Evolutionary conservation across 164 flowering plant species (phyloP).

Genomic region (Magnolia changhungtana): DNA sequence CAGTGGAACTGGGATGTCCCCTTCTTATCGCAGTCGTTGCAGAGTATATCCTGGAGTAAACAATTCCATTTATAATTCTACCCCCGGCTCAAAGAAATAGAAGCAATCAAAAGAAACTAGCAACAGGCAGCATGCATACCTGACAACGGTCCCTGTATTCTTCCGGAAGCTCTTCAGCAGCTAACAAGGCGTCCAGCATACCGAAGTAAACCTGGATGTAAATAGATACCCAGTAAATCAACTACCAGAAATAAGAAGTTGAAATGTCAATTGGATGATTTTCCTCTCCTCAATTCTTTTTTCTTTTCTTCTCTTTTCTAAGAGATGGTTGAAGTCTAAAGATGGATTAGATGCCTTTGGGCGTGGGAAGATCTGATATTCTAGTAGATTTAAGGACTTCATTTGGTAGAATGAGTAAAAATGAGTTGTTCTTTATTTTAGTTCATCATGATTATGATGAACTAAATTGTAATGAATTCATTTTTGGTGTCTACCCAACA

Average conservation of each 20-base stretch:
- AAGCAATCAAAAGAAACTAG: background rate
- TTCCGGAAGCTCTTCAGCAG: conserved; percentile 86
- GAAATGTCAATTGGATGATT: background rate
- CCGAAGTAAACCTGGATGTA: conserved; percentile 74
- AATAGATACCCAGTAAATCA: background rate
- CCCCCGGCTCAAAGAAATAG: background rate
- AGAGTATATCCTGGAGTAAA: conserved; percentile 70
- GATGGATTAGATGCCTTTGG: too few relatives aligned
- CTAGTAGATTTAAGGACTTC: too few relatives aligned
- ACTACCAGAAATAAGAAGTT: background rate
- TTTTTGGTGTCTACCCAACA: too few relatives aligned
- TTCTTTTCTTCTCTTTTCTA: too few relatives aligned
- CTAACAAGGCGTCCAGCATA: conserved; percentile 86
- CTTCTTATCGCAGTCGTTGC: conserved; percentile 82
- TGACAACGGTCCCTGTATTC: conserved; percentile 80
- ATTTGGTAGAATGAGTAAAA: too few relatives aligned
- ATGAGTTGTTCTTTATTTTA: too few relatives aligned
- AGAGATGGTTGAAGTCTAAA: too few relatives aligned
- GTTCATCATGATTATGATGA: too few relatives aligned
- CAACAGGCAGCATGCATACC: conserved; percentile 30
- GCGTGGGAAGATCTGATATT: too few relatives aligned
- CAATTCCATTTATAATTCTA: background rate
- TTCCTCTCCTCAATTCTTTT: too few relatives aligned
- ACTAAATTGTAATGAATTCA: too few relatives aligned
- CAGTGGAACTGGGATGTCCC: conserved; percentile 83